Base-by-base conservation (phyloP, 768 basidiomycete species). In the Phylloporus scabripes region DNA sequence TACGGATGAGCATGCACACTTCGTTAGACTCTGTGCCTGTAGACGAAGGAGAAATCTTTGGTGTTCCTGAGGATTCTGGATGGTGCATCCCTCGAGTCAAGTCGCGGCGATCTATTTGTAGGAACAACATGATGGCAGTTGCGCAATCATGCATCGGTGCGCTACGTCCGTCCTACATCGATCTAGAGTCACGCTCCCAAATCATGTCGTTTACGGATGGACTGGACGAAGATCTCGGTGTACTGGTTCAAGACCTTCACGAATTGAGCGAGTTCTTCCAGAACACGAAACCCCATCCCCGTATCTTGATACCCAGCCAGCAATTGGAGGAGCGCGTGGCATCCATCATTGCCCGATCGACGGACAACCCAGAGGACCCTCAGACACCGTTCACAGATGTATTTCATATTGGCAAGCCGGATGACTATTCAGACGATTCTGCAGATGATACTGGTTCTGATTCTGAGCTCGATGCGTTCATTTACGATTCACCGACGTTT, bases 1-100 rank as follows among this genome's bases (percentile, higher is more conserved):
- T 94, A 20, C 81, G 90, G 6, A 92, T 94, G 89, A 92, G 92
- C 66, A 84, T 93, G 80, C 83, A 87, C 54, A 63, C 76, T 20
- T 77, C 75, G 24, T 65, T 74, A 14, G 65, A 68, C 29, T 62
- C 70, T 24, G 62, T 71, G 21, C 70, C 75, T 37, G 71, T 75
- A 10, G 80, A 85, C 33, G 74, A 79, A 6, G 80, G 82, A 1
- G 83, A 82, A 20, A 77, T 94, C 11, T 94, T 94, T 61, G 91
- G 92, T 14, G 73, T 89, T 20, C 85, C 88, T 1, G 76, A 84
- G 48, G 80, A 83, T 33, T 89, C 87, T 3, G 93, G 93, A 15
- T 96, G 93, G 93, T 87, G 81, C 54, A 77, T 93, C 41, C 79
- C 89, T 20, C 82, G 81, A 56, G 74, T 79, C 7, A 82, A 85